Conservation (phyloP, 495 filamentous ascomycete species). For the Aspergillus egyptiacus region DNA sequence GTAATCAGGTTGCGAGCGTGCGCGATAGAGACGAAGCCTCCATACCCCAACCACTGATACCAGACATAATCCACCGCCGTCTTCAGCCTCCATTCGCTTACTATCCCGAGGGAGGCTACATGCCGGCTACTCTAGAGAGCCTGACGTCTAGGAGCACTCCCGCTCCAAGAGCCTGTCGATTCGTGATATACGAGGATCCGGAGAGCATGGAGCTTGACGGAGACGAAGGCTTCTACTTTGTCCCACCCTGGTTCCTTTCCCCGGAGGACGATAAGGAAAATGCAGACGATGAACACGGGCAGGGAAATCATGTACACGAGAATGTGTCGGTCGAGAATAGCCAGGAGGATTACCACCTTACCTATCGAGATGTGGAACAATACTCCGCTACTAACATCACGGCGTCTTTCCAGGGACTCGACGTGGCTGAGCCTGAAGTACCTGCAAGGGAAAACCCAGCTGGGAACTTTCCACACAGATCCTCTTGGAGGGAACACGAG, state of each 20-base stretch:
- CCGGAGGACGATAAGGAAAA: slow-evolving; percentile 20
- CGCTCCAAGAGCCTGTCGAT: neutral
- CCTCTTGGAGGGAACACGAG: too few relatives aligned
- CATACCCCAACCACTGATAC: neutral
- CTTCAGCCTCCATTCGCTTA: neutral
- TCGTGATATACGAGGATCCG: slow-evolving; percentile 22
- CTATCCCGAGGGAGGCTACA: neutral
- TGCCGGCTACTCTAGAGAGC: neutral
- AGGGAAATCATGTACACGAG: neutral
- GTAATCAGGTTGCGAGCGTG: neutral
- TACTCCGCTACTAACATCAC: neutral
- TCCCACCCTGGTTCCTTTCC: slow-evolving; percentile 2
- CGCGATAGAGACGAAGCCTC: neutral
- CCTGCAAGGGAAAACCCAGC: too few relatives aligned
- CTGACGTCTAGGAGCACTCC: neutral
- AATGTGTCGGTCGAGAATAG: neutral
- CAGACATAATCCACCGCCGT: neutral
- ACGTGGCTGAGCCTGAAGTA: too few relatives aligned
- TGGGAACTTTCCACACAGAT: too few relatives aligned
- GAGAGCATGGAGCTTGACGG: slow-evolving; percentile 1
- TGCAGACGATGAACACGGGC: neutral
- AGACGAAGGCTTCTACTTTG: neutral
- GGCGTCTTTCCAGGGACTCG: neutral
- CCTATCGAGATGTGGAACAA: neutral
- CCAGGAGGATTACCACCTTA: neutral